Evolutionary conservation across 257 asterid species (phyloP), one percentile per base, ranked within the genome.

Genomic region (Perilla frutescens): DNA sequence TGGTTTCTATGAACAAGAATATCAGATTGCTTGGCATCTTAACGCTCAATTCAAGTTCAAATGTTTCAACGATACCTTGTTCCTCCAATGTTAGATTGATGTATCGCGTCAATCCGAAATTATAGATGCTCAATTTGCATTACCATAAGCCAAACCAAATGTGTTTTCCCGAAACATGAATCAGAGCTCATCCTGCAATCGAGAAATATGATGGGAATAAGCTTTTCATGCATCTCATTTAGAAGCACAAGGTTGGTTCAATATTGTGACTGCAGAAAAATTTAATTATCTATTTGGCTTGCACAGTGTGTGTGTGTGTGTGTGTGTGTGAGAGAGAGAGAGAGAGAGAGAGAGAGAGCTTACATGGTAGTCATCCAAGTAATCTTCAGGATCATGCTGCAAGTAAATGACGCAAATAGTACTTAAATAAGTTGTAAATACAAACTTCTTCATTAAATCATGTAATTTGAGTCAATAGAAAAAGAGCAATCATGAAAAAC

Each of bases 361-460:
- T 31, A 70, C 75, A 70, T 70, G 75, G 48, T 70, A 70, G 67
- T 70, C 75, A 40, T 70, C 75, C 67, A 31, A 43, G 67, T 70
- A 57, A 44, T 70, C 75, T 57, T 70, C 75, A 57, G 75, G 75
- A 70, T 70, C 75, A 44, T 70, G 75, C 75, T 70, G 75, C 75
- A 70, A 70, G 36, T 57, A 70, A 44, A 57, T 43, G 45, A 29
- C 40, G 31, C 74, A 54, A 68, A 20, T 3, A 39, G 2, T 15
- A 69, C 41, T 41, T 40, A 51, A 2, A n/a, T n/a, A 34, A 14
- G 4, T 8, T 66, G 59, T 34, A 5, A 15, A 3, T 47, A 12
- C 32, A 34, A 65, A 45, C 29, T 44, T 11, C 20, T 29, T 45
- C 13, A 47, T 29, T 13, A 49, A 66, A 66, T 32, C 14, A 49